phyloP scores from a whole-genome alignment of 805 yeast species.

The Dipodascus geniculatus region DNA sequence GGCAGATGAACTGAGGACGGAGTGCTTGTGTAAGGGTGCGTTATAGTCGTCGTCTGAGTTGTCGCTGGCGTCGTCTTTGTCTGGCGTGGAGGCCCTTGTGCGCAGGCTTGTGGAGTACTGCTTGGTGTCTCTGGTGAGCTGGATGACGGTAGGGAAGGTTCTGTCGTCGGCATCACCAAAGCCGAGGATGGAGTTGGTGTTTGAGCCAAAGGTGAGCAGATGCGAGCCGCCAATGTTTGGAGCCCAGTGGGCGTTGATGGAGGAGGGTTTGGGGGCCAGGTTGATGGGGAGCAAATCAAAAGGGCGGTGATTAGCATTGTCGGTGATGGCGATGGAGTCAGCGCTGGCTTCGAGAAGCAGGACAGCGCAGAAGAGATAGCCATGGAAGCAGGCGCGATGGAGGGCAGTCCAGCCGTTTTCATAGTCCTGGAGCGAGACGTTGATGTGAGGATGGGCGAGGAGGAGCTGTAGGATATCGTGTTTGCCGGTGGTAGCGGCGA shows the following conservation, averaged over 20 bases:
- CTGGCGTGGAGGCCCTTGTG: conserved; percentile 4
- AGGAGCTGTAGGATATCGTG: conserved; percentile 28
- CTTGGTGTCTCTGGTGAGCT: conserved; percentile 17
- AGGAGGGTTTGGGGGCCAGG: conserved; percentile 13
- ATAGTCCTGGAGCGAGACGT: conserved; percentile 39
- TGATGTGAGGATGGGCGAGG: conserved; percentile 37
- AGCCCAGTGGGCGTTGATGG: conserved; percentile 8
- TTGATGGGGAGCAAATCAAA: conserved; percentile 39
- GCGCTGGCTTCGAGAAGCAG: conserved; percentile 27
- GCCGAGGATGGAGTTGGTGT: conserved; percentile 51
- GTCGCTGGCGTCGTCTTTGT: conserved; percentile 2
- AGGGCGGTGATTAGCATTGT: conserved; percentile 62
- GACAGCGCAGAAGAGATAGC: conserved; percentile 43
- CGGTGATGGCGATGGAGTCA: conserved; percentile 42
- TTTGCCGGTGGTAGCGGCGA: conserved; percentile 22
- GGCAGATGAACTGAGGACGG: background rate
- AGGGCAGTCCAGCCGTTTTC: conserved; percentile 79
- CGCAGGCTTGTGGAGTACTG: background rate
- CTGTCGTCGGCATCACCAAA: conserved; percentile 51
- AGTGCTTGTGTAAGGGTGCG: too few species aligned
- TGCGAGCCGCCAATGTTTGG: conserved; percentile 30
- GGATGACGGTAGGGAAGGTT: conserved; percentile 31
- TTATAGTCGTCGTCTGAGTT: conserved; percentile 8
- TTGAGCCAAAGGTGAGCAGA: conserved; percentile 50
- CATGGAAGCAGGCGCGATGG: conserved; percentile 55